Conservation (phyloP, 1,284 basidiomycete genomes). For the Pterulicium gracile region DNA sequence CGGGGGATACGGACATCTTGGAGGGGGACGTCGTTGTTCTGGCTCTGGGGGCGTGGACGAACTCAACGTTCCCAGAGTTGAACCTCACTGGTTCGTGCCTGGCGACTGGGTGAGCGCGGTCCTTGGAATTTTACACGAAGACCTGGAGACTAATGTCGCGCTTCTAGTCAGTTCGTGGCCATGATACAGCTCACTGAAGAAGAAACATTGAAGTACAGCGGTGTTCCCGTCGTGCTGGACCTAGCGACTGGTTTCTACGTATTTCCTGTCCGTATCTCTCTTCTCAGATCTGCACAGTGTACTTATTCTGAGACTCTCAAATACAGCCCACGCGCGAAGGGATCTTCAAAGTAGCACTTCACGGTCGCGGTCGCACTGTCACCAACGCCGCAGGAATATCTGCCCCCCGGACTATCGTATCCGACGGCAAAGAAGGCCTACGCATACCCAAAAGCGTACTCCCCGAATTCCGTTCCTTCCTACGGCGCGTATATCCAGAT, state of each 20-base stretch:
- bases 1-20: neutral
- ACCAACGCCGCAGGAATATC: slow-evolving; percentile 32
- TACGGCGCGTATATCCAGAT: slow-evolving; percentile 60
- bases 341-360: slow-evolving; percentile 66
- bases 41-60: slow-evolving; percentile 77
- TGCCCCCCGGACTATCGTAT: slow-evolving; percentile 51
- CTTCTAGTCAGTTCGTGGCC: slow-evolving; percentile 61
- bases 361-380: slow-evolving; percentile 56
- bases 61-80: slow-evolving; percentile 60
- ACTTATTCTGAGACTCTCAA: neutral
- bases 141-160: slow-evolving; percentile 3
- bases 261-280: slow-evolving; percentile 51
- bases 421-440: slow-evolving; percentile 45
- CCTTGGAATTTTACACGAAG: too few species aligned
- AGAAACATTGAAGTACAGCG: slow-evolving; percentile 52
- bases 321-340: slow-evolving; percentile 57
- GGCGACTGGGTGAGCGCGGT: slow-evolving; percentile 53
- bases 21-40: slow-evolving; percentile 49
- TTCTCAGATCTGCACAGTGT: neutral
- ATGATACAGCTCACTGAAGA: slow-evolving; percentile 64
- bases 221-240: slow-evolving; percentile 65
- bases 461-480: slow-evolving; percentile 34
- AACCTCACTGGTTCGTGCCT: slow-evolving; percentile 37
- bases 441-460: slow-evolving; percentile 51
- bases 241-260: slow-evolving; percentile 61